Conservation (phyloP, 768 basidiomycete genomes). For the Dioszegia aurantiaca region DNA sequence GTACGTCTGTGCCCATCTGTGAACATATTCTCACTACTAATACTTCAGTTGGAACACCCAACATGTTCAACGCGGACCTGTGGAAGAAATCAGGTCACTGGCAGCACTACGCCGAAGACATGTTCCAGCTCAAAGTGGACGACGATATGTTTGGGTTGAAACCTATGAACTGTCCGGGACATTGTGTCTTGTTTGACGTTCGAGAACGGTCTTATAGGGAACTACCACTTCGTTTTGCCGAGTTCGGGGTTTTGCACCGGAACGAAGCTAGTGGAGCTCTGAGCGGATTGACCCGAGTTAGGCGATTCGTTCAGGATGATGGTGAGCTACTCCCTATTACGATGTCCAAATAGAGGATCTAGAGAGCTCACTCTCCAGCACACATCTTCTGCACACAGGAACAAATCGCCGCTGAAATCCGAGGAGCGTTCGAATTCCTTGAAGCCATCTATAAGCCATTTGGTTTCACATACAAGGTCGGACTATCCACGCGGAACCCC, state of each 20-base stretch:
- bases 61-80: constrained; percentile 92
- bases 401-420: constrained; percentile 83
- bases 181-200: constrained; percentile 92
- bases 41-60: constrained; percentile 83
- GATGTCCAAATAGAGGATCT: too few relatives aligned
- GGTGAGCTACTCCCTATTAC: too few relatives aligned
- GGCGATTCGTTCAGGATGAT: constrained; percentile 95
- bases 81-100: constrained; percentile 99
- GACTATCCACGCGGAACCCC: constrained; percentile 85
- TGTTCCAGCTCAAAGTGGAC: constrained; percentile 92
- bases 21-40: too few relatives aligned
- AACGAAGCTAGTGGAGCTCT: constrained; percentile 95
- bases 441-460: constrained; percentile 88
- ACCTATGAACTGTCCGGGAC: constrained; percentile 98
- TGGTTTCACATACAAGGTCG: constrained; percentile 89
- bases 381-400: constrained; percentile 97
- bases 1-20: too few relatives aligned
- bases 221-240: constrained; percentile 94
- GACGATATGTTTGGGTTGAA: constrained; percentile 95
- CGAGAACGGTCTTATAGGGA: constrained; percentile 92
- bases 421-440: constrained; percentile 88
- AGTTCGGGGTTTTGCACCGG: constrained; percentile 94
- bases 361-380: too few relatives aligned
- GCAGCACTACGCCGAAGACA: constrained; percentile 97
- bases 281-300: constrained; percentile 85